These are phyloP conservation scores for Ceratobasidium sp. DNA, from an alignment of 1,284 basidiomycete genomes.

Conservation along the genomic window DNA sequence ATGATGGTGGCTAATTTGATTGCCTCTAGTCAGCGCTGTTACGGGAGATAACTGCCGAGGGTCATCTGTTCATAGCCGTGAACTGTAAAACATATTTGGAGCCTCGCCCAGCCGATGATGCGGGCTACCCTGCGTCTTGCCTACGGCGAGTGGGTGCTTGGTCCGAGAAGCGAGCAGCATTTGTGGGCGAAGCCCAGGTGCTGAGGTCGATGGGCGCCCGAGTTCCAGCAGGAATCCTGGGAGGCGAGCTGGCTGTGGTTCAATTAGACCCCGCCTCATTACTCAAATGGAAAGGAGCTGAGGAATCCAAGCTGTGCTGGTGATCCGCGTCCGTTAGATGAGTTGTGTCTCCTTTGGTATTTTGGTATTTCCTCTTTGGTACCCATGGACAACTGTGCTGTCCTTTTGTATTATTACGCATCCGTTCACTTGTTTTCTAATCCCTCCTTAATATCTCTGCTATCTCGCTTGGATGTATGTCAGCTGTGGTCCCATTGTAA, in stretches of 20 bases:
- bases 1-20: neutral
- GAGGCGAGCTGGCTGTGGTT: conserved; percentile 17
- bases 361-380: conserved; percentile 8
- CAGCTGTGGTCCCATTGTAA: conserved; percentile 26
- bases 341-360: neutral
- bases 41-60: conserved; percentile 29
- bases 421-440: conserved; percentile 10
- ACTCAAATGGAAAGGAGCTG: conserved; percentile 22
- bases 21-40: conserved; percentile 6
- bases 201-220: conserved; percentile 34
- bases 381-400: conserved; percentile 16
- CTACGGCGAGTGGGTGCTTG: conserved; percentile 11
- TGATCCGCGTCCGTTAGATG: conserved; percentile 20
- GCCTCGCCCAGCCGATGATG: conserved; percentile 10
- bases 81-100: conserved; percentile 33
- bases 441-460: conserved; percentile 7
- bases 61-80: conserved; percentile 25
- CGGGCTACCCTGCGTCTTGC: conserved; percentile 11
- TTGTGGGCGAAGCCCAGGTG: conserved; percentile 37
- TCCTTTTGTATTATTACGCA: conserved; percentile 33
- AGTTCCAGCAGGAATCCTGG: conserved; percentile 5
- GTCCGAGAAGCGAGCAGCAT: conserved; percentile 30
- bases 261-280: conserved; percentile 37
- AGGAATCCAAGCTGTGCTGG: conserved; percentile 39
- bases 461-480: no score